phyloP scores from a whole-genome alignment of 306 rosid species.

The Acacia melanoxylon region DNA sequence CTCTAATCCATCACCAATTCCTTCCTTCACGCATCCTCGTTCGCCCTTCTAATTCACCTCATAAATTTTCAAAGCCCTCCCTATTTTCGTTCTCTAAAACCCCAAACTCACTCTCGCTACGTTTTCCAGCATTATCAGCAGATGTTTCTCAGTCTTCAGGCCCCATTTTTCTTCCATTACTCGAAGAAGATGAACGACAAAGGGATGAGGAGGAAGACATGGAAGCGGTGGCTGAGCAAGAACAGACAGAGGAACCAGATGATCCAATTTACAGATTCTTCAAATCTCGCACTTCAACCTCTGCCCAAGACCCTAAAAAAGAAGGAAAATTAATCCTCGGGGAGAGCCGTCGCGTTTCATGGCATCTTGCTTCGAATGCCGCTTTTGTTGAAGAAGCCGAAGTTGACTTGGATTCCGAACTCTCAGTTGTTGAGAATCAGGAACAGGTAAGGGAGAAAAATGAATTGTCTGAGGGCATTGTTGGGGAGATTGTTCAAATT shows the following conservation, averaged over 20 bases:
- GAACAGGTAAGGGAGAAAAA: constrained; percentile 25
- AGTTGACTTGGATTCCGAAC: constrained; percentile 16
- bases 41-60: constrained; percentile 19
- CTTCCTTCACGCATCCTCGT: constrained; percentile 29
- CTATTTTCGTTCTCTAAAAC: constrained; percentile 29
- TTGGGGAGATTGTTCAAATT: constrained; percentile 60
- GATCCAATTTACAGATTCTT: constrained; percentile 70
- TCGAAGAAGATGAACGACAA: constrained; percentile 27
- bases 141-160: constrained; percentile 32
- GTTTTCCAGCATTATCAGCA: constrained; percentile 30
- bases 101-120: constrained; percentile 39
- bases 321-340: constrained; percentile 55
- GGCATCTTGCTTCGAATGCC: constrained; percentile 56
- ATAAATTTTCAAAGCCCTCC: constrained; percentile 26
- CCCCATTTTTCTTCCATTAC: constrained; percentile 56
- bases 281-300: constrained; percentile 38
- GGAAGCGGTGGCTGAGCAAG: not conserved
- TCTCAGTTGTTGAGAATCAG: constrained; percentile 14
- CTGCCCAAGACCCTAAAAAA: constrained; percentile 52
- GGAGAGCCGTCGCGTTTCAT: constrained; percentile 50
- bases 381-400: constrained; percentile 39
- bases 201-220: constrained; percentile 1
- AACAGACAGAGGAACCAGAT: constrained; percentile 34
- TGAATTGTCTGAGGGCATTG: constrained; percentile 42
- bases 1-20: constrained; percentile 35